Evolutionary conservation across 805 yeast genomes (phyloP), one percentile per base, ranked within the genome.

Genomic region (Wickerhamiella siamensis): DNA sequence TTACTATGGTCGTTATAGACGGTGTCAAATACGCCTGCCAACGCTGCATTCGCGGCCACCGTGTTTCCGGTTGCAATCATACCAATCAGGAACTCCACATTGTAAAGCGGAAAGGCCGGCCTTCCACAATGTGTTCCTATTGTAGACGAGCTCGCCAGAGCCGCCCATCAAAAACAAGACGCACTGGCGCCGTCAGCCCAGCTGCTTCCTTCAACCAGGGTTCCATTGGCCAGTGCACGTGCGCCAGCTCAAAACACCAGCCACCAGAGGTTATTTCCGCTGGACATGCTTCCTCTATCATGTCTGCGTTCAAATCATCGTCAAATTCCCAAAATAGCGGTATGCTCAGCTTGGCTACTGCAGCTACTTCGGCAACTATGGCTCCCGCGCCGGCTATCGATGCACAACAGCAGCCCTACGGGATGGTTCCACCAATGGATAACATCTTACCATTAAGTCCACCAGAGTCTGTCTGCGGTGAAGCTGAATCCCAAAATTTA

Each of bases 21-120:
- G 97, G 96, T 31, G 79, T 83, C 49, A 88, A 91, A 58, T 88
- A 86, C 61, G 97, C 98, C 45, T 88, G 98, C 60, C 94, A 86
- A 50, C 67, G 95, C 46, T 88, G 98, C 61, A 87, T 91, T 38
- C 71, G 98, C 46, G 98, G 98, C 35, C 98, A 91, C 57, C 68
- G 98, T 41, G 98, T 88, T 36, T 82, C 95, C 1, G 76, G 94
- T 2, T 91, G 98, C 61, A 77, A 79, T 36, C 98, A 91, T 59
- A 75, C 87, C 0, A 95, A 91, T 51, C 83, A 83, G 55, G 93
- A 94, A 4, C 65, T 91, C 51, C 79, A 82, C 57, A 80, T 80
- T 82, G 88, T 91, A 59, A 91, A 91, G 57, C 95, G 94, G 15
- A 91, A 91, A 57, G 98, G 98, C 3, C 69, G 98, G 43, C 98